Evolutionary conservation across 2,329 filamentous ascomycete genomes (phyloP), one percentile per base, ranked within the genome.

Genomic region (Talaromyces sp.): DNA sequence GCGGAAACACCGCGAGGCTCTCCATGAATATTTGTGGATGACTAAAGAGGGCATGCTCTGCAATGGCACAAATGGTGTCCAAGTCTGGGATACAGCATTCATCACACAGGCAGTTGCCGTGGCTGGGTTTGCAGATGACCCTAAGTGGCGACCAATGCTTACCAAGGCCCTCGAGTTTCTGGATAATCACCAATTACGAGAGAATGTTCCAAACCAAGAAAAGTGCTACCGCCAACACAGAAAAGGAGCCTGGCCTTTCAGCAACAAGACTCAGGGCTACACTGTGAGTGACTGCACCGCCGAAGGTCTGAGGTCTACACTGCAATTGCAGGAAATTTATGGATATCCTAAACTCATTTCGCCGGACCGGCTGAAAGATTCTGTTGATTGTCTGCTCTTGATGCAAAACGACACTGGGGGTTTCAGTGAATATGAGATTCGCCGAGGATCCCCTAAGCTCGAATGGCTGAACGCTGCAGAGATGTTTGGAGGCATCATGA

Each of bases 51-150:
- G 94, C 6, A 91, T 99, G 90, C 82, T 97, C 54, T 88, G 88
- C 75, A 97, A 97, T 68, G 94, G 94, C 41, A 99, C 94, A 9
- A 97, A 99, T 67, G 94, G 94, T n/a, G 92, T 97, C 1, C 94
- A 99, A 74, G 89, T 87, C 65, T 99, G 94, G 94, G 94, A 99
- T 71, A 99, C 94, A 0, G 84, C 92, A 0, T 97, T 97, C 70
- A 79, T 88, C 19, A 91, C 97, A 35, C 92, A 96, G 73, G 88
- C 90, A 0, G 85, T 90, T 6, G 84, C 91, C 57, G 90, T 91
- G 54, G 87, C 90, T 7, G 91, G 90, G 0, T 83, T 97, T 27
- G 87, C 89, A n/a, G 78, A 87, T 31, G 86, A 95, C 54, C 80
- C 86, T 12, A 86, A 88, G 67, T 97, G 90, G 86, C 84, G 83